Evolutionary conservation across 2,329 filamentous ascomycete species (phyloP).

Genomic region (Arthrobotrys megalospora): DNA sequence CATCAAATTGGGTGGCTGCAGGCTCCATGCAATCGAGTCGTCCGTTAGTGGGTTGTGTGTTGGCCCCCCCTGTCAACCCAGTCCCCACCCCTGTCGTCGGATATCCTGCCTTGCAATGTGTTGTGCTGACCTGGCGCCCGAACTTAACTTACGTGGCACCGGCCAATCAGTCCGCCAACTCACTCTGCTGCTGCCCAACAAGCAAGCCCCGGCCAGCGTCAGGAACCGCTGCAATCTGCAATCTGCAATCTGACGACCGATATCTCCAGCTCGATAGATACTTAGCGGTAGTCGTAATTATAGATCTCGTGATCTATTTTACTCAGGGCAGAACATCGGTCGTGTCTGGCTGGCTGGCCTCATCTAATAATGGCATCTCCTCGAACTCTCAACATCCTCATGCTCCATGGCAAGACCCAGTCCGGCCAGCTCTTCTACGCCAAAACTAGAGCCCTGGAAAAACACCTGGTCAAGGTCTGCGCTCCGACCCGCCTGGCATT

Average conservation of each 20-base stretch:
- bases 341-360: neutral
- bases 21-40: too few species aligned
- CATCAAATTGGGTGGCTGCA: conserved; percentile 54
- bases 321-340: neutral
- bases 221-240: conserved; percentile 49
- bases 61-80: neutral
- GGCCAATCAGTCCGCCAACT: conserved; percentile 54
- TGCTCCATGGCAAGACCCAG: conserved; percentile 75
- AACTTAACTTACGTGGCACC: conserved; percentile 59
- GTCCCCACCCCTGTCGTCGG: conserved; percentile 3
- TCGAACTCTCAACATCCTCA: conserved; percentile 61
- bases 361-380: conserved; percentile 32
- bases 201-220: conserved; percentile 17
- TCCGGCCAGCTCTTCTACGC: conserved; percentile 76
- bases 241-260: conserved; percentile 23
- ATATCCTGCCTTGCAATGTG: conserved; percentile 35
- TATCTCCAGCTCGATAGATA: neutral
- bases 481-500: conserved; percentile 62
- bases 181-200: conserved; percentile 17
- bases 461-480: conserved; percentile 65
- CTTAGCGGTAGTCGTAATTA: neutral
- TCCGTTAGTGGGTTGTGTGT: neutral
- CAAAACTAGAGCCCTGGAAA: conserved; percentile 77
- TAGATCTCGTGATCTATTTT: conserved; percentile 45
- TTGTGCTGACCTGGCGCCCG: conserved; percentile 41